A percentile compares a stretch with the other conserved stretches of the same genome.
Conservation (phyloP, 164 flowering plant genomes). For the Macadamia integrifolia region DNA sequence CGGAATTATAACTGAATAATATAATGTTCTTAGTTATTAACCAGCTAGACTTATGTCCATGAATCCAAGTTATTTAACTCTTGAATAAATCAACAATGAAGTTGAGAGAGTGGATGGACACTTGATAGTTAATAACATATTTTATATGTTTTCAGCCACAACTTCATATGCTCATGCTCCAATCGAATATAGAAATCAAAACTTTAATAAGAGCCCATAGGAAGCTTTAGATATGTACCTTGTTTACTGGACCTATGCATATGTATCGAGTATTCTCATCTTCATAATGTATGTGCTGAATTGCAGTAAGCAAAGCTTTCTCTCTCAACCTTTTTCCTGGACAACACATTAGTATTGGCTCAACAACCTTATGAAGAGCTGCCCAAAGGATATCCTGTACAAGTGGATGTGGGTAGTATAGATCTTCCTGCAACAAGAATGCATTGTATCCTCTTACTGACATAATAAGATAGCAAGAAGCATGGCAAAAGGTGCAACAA, state of each 20-base stretch:
- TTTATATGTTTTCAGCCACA: background rate
- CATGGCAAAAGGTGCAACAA: background rate
- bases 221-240: slow-evolving; percentile 32
- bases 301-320: slow-evolving; percentile 40
- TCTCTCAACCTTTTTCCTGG: slow-evolving; percentile 54
- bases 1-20: too few relatives aligned
- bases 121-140: background rate
- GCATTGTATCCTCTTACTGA: background rate
- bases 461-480: background rate
- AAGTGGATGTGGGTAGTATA: background rate
- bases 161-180: background rate
- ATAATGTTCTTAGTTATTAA: too few relatives aligned
- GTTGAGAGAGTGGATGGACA: background rate
- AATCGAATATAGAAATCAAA: background rate
- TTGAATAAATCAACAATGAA: background rate
- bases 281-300: slow-evolving; percentile 73
- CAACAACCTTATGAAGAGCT: slow-evolving; percentile 42
- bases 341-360: slow-evolving; percentile 56
- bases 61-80: background rate
- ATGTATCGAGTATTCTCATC: slow-evolving; percentile 70
- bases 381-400: slow-evolving; percentile 40
- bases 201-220: background rate
- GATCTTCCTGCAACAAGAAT: slow-evolving; percentile 41
- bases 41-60: too few relatives aligned
- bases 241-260: slow-evolving; percentile 75